Evolutionary conservation across 768 basidiomycete genomes (phyloP).

Genomic region (Sporobolomyces phaffii): DNA sequence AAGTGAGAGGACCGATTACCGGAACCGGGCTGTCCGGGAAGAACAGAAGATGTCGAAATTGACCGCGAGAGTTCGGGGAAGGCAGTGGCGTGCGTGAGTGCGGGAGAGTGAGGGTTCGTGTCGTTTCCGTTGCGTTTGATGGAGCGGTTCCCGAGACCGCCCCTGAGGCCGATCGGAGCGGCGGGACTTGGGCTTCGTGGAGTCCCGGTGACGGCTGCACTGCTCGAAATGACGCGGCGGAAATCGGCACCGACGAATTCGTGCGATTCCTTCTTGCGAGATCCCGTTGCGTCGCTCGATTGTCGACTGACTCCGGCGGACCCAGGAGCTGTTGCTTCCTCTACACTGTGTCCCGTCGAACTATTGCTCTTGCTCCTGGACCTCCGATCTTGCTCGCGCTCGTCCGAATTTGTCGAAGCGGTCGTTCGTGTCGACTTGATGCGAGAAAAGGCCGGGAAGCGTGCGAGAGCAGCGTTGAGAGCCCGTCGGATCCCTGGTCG

Average conservation of each 20-base stretch:
- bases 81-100: not conserved
- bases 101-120: constrained; percentile 8
- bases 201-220: not conserved
- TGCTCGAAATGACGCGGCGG: constrained; percentile 27
- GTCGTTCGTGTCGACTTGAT: constrained; percentile 31
- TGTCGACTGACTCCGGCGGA: constrained; percentile 13
- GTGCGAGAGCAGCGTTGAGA: constrained; percentile 39
- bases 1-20: not conserved
- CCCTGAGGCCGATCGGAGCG: not conserved
- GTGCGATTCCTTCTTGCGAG: constrained; percentile 15
- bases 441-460: constrained; percentile 37
- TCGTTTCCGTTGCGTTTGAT: constrained; percentile 15
- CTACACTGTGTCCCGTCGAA: constrained; percentile 28
- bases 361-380: constrained; percentile 39
- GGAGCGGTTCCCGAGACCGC: constrained; percentile 28
- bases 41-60: constrained; percentile 26
- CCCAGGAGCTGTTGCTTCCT: not conserved
- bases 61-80: constrained; percentile 15
- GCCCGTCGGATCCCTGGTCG: constrained; percentile 39
- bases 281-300: constrained; percentile 18
- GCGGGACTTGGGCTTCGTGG: constrained; percentile 2
- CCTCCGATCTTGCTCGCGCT: constrained; percentile 13
- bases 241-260: constrained; percentile 29
- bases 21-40: not conserved
- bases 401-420: constrained; percentile 11